phyloP scores from a whole-genome alignment of 805 yeast genomes.

The Yamadazyma nakazawae region DNA sequence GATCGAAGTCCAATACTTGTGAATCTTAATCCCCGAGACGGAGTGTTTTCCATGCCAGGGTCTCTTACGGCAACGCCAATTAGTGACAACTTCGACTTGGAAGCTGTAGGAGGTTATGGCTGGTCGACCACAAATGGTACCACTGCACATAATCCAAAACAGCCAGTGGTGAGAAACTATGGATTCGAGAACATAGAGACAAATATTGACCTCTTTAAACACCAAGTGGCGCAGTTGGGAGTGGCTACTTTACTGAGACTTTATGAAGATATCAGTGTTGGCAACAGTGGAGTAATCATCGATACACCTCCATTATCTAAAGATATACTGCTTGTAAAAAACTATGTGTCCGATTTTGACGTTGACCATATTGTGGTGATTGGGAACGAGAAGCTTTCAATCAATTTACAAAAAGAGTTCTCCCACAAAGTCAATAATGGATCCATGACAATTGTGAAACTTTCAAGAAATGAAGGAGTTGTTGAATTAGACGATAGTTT shows the following conservation, averaged over 20 bases:
- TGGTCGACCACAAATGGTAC: conserved; percentile 63
- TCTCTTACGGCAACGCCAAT: conserved; percentile 79
- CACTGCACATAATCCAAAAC: conserved; percentile 76
- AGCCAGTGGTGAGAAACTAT: conserved; percentile 78
- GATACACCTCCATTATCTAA: conserved; percentile 70
- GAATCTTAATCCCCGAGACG: conserved; percentile 72
- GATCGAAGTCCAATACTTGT: conserved; percentile 66
- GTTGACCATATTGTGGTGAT: conserved; percentile 62
- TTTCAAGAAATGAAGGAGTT: conserved; percentile 73
- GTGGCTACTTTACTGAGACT: conserved; percentile 47
- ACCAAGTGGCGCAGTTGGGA: conserved; percentile 47
- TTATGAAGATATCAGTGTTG: conserved; percentile 44
- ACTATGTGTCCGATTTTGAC: conserved; percentile 56
- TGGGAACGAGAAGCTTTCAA: conserved; percentile 69
- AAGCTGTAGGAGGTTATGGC: conserved; percentile 69
- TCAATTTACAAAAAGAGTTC: conserved; percentile 57
- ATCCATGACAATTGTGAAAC: conserved; percentile 49
- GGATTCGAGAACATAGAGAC: conserved; percentile 63
- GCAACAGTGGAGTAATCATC: conserved; percentile 57
- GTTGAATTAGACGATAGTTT: conserved; percentile 70
- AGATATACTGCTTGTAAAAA: conserved; percentile 51
- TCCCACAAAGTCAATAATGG: conserved; percentile 24
- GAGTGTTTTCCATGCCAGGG: conserved; percentile 78
- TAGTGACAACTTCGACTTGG: conserved; percentile 76
- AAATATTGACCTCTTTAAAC: conserved; percentile 55